Base-by-base conservation (phyloP, 2,329 filamentous ascomycete species). In the Pseudocercospora pini-densiflorae region DNA sequence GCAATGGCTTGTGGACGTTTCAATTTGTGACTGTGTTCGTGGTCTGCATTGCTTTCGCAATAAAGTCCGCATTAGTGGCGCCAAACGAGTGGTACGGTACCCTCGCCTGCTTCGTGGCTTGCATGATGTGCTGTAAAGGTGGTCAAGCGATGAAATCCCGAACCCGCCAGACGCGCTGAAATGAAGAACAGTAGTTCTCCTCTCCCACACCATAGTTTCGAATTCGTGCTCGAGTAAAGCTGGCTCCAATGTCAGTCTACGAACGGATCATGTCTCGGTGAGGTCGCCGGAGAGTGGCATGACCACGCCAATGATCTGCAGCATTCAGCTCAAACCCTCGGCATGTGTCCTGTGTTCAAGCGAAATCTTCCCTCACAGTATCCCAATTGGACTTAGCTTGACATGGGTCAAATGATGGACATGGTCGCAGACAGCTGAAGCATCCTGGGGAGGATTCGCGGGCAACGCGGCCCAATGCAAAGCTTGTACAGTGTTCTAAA, bases 261-360 rank as follows among this genome's bases (percentile, higher is more conserved):
- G 29, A 31, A 31, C 8, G 29, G 5, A 31, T 9, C 5, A 31
- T 31, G 29, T 31, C 29, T 45, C 40, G 40, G 40, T 45, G 40
- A 45, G 14, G 4, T 45, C 14, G 19, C 40, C 40, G 40, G 14
- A 45, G 40, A 12, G 19, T 16, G 40, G 40, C 40, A 19, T 19
- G 40, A 16, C 19, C 45, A 12, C 9, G 33, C 33, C 33, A 8
- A 36, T 47, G 3, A 9, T 47, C 27, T 27, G 49, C 49, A 54
- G 24, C 7, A 14, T 12, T 54, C 21, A 27, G 10, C 51, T 29
- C 21, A n/a, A 12, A 24, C 21, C 2, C 23, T 54, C 51, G 51
- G 51, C 16, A 54, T 54, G 9, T 29, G 27, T 31, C 24, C 51
- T 55, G 51, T 55, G 51, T 23, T 33, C 51, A 55, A 55, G 51